phyloP scores from a whole-genome alignment of 2,329 filamentous ascomycete species.

The Ophiostoma ulmi region DNA sequence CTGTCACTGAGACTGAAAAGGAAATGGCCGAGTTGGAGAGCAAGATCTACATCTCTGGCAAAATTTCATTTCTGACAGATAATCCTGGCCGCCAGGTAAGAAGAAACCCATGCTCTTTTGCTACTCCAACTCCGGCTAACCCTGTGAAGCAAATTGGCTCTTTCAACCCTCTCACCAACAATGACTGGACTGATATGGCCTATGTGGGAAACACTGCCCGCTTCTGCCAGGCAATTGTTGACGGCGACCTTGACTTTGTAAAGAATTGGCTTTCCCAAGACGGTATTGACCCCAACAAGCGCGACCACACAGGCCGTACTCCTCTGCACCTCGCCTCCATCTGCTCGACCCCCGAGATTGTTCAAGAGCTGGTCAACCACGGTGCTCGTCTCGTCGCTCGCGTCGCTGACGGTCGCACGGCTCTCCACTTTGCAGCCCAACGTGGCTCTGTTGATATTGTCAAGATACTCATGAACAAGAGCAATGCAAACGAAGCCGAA shows the following conservation, averaged over 20 bases:
- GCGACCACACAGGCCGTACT: slow-evolving; percentile 73
- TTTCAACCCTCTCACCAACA: slow-evolving; percentile 75
- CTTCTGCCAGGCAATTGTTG: slow-evolving; percentile 76
- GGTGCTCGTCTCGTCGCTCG: slow-evolving; percentile 47
- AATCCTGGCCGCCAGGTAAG: slow-evolving; percentile 63
- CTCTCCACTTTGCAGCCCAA: slow-evolving; percentile 73
- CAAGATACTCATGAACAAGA: slow-evolving; percentile 66
- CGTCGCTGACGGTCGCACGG: slow-evolving; percentile 72
- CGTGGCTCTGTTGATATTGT: slow-evolving; percentile 66
- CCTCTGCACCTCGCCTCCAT: slow-evolving; percentile 72
- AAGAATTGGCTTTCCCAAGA: slow-evolving; percentile 64
- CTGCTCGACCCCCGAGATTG: slow-evolving; percentile 37
- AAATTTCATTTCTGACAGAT: slow-evolving; percentile 69
- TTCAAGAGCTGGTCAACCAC: neutral
- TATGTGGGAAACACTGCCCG: slow-evolving; percentile 74
- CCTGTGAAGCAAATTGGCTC: slow-evolving; percentile 46
- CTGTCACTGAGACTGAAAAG: slow-evolving; percentile 64
- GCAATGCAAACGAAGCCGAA: slow-evolving; percentile 65
- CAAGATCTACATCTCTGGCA: slow-evolving; percentile 71
- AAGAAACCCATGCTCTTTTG: neutral
- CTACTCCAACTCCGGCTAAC: neutral
- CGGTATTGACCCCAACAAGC: slow-evolving; percentile 62
- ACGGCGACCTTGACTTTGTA: slow-evolving; percentile 65
- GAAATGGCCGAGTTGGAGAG: slow-evolving; percentile 65
- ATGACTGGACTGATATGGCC: slow-evolving; percentile 88